Evolutionary conservation across 371 early-diverging fungal species (phyloP), one percentile per base, ranked within the genome.

Genomic region (Mortierella sp.): DNA sequence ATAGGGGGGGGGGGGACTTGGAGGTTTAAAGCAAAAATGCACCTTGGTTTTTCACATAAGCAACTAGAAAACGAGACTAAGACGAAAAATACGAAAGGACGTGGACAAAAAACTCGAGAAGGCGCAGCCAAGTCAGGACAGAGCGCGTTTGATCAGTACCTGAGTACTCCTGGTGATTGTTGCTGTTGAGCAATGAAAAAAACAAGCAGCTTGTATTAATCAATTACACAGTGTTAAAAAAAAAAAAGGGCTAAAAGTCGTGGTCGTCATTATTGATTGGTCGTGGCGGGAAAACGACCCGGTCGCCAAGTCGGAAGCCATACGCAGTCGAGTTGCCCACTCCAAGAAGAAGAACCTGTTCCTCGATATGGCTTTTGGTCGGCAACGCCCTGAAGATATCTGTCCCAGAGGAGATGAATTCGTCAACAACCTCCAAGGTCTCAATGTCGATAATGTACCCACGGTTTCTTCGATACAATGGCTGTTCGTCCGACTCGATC

Each of bases 401-500:
- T 38, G 68, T 38, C 3, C 68, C 68, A 6, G 68, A 34, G 3
- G 68, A 68, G 0, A 68, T 38, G 38, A 38, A 68, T 21, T 38
- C 42, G 10, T 68, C 68, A 21, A 38, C 68, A 42, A 68, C 68
- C 9, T 21, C 24, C 68, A 68, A 21, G 24, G 24, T 42, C 68
- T 38, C 68, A 38, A 68, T 10, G 42, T 68, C 42, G 24, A 68
- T 68, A 38, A 68, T 42, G 24, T 68, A 68, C 16, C 68, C 68
- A 11, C 24, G 68, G 42, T 68, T 68, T 38, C 24, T 68, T 34
- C 68, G 68, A 42, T 68, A 68, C 21, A 68, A 68, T 10, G 68
- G 68, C 68, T 68, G 68, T 21, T 68, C 68, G 44, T 68, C 68
- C 21, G 68, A 68, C 42, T 68, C 68, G 34, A 68, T 68, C 9